Evolutionary conservation across 2,329 filamentous ascomycete species (phyloP).

Genomic region (Coniochaeta sp.): DNA sequence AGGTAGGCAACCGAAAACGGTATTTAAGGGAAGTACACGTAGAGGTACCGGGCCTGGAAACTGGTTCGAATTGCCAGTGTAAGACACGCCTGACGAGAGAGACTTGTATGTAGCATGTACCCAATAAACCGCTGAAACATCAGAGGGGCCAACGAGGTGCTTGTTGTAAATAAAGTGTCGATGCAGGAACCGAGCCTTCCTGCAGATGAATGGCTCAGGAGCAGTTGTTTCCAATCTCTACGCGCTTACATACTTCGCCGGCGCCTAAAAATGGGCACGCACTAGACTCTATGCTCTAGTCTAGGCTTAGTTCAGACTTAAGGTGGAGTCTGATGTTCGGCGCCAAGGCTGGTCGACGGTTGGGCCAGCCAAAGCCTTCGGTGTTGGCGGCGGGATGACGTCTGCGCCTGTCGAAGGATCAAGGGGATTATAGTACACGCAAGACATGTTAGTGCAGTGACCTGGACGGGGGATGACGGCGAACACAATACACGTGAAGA

Average conservation of each 20-base stretch:
- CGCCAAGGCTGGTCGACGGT: not conserved
- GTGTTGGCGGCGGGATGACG: not conserved
- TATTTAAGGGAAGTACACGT: no score
- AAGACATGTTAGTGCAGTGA: no score
- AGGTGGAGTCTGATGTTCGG: not conserved
- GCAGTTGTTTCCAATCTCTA: not conserved
- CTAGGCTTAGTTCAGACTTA: no score
- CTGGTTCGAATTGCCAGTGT: no score
- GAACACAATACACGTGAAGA: no score
- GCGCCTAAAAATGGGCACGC: not conserved
- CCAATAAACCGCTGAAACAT: not conserved
- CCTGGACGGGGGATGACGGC: no score
- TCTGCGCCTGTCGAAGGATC: not conserved
- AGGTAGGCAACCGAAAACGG: not conserved
- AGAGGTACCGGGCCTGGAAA: not conserved
- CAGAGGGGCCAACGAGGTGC: not conserved
- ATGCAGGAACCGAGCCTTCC: constrained; percentile 1
- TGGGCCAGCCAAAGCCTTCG: not conserved
- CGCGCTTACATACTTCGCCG: not conserved
- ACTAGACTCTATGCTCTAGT: no score
- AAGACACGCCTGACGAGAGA: no score
- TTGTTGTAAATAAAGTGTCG: not conserved
- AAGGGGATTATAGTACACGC: no score
- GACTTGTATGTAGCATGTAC: not conserved
- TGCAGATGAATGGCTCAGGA: constrained; percentile 2